Base-by-base conservation (phyloP, 1,139 yeast genomes). In the Yamadazyma taylorii region DNA sequence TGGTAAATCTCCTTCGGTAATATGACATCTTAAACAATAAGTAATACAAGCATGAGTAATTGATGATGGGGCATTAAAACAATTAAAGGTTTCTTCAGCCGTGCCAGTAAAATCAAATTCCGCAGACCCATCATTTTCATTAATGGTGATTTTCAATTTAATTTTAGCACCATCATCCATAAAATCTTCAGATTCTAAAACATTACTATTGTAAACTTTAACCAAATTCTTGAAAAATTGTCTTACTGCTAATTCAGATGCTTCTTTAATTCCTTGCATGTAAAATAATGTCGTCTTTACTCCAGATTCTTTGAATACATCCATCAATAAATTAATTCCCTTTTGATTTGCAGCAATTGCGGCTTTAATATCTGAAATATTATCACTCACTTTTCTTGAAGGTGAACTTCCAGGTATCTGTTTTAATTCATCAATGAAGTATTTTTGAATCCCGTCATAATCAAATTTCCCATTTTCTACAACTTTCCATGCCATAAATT, bases 331-430 rank as follows among this genome's bases (percentile, higher is more conserved):
- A 33, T 64, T 61, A 40, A 79, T 78, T 26, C 86, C 86, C 50
- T 76, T 77, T 52, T 78, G 79, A 52, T 80, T 80, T 13, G 86
- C 82, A 2, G 86, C 85, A 41, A 80, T 73, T 48, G 79, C 85
- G 0, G 86, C 86, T 51, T 79, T 79, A 41, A 80, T 53, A 49
- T 80, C 86, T 3, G 81, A 70, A n/a, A 80, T 55, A 41, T 79
- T 78, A 53, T 81, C 86, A 21, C 69, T 64, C 25, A 80, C 55
- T 41, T 79, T 71, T 51, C 86, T 67, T 0, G 85, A 69, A 19
- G 85, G 85, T 10, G 80, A 72, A 48, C 81, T 74, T 2, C 81
- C 82, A 5, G 79, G 78, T 38, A 58, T 69, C 48, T 67, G 59
- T 2, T 84, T 84, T 31, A 84, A 43, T 30, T 75, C 79, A 14